Conservation (phyloP, 768 basidiomycete genomes). For the Strobilomyces echinocephalus region DNA sequence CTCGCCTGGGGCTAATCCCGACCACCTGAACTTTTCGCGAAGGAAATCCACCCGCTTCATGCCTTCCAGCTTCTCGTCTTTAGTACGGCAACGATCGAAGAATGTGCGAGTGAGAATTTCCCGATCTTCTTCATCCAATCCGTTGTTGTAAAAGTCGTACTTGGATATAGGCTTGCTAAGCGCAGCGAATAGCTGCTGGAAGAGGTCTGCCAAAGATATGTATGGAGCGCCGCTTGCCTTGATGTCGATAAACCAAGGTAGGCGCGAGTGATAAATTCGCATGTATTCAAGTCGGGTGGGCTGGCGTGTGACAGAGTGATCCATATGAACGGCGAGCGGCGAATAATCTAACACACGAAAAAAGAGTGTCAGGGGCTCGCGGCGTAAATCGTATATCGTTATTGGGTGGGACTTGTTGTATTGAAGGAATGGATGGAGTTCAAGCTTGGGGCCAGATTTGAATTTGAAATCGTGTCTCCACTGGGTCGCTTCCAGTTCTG, state of each 20-base stretch:
- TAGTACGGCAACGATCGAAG: constrained; percentile 38
- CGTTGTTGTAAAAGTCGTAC: constrained; percentile 57
- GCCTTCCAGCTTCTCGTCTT: constrained; percentile 37
- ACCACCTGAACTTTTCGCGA: constrained; percentile 46
- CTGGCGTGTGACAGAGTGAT: constrained; percentile 50
- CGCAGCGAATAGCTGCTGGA: constrained; percentile 41
- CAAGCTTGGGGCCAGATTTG: too few species aligned
- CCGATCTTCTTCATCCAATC: constrained; percentile 44
- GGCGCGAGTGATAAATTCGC: constrained; percentile 50
- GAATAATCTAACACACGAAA: constrained; percentile 44
- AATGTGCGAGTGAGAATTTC: constrained; percentile 43
- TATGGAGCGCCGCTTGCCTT: constrained; percentile 40
- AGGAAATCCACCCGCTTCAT: constrained; percentile 59
- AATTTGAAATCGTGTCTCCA: too few species aligned
- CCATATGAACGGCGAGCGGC: constrained; percentile 46
- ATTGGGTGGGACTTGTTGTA: constrained; percentile 32
- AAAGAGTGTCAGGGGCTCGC: constrained; percentile 33
- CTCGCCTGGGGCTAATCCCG: constrained; percentile 49
- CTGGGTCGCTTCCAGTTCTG: too few species aligned
- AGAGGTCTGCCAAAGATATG: constrained; percentile 55
- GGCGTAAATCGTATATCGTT: constrained; percentile 49
- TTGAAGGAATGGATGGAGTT: constrained; percentile 21
- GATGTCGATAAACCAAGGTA: constrained; percentile 70
- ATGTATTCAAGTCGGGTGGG: constrained; percentile 44
- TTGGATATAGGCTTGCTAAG: constrained; percentile 43